A percentile compares a stretch with the other conserved stretches of the same genome.
Evolutionary conservation across 768 basidiomycete species (phyloP).

Genomic region (Agaricus blazei): DNA sequence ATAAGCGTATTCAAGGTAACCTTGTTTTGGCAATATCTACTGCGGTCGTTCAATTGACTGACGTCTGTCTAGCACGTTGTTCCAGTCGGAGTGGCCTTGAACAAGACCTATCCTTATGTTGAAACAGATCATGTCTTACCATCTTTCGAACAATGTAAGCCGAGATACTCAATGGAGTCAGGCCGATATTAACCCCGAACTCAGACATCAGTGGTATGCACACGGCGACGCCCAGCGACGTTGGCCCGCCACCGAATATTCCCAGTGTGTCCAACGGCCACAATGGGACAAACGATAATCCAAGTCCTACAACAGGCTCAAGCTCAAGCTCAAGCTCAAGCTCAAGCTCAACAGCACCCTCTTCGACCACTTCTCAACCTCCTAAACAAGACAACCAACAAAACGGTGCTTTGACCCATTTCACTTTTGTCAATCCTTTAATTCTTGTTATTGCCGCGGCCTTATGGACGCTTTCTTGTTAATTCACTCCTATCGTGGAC

Average conservation of each 20-base stretch:
- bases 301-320: not conserved
- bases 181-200: too few species aligned
- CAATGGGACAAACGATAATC: not conserved
- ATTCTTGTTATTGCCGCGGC: not conserved
- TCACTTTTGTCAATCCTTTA: not conserved
- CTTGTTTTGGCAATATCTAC: not conserved
- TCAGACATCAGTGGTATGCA: constrained; percentile 2
- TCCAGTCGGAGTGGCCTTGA: constrained; percentile 47
- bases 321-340: not conserved
- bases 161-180: not conserved
- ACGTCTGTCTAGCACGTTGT: constrained; percentile 33
- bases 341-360: not conserved
- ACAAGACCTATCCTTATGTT: constrained; percentile 47
- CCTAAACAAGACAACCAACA: not conserved
- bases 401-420: not conserved
- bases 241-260: too few species aligned
- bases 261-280: not conserved
- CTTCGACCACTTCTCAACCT: not conserved
- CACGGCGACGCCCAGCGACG: not conserved
- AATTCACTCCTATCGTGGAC: not conserved
- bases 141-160: constrained; percentile 44
- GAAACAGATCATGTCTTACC: constrained; percentile 40
- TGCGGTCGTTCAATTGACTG: not conserved
- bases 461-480: not conserved
- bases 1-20: constrained; percentile 39